Base-by-base conservation (phyloP, 129 eudicot species). In the Centaurea solstitialis region DNA sequence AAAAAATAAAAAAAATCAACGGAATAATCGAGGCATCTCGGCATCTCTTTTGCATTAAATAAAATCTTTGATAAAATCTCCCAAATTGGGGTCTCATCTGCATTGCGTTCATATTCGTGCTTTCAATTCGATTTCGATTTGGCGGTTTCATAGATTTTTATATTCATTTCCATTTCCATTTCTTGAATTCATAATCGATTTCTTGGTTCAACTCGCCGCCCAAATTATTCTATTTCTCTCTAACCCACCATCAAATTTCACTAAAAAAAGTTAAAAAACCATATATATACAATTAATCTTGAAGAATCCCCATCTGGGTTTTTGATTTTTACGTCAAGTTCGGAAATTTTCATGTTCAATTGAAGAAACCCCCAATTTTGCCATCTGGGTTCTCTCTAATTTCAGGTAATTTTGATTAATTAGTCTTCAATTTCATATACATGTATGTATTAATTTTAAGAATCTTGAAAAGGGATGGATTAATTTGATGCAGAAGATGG, bases 1-100 rank as follows among this genome's bases (percentile, higher is more conserved):
- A 26, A 10, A 0, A 23, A 17, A 78, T 10, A 45, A 3, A 74
- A 40, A 70, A 70, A 59, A 30, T 22, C 17, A 45, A 72, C 79
- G 86, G 82, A 71, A 83, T 77, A 77, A 77, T 15, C 82, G 70
- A 77, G 79, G 82, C 68, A 83, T 82, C 78, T 76, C 73, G 78
- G 86, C 81, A 82, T 76, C 69, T 70, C n/a, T 71, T 71, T 59
- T 82, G 13, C 39, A 62, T 18, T 39, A 57, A 76, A 69, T 1
- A 26, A 23, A 1, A 17, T n/a, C 77, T 80, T 80, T 33, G 50
- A 47, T 78, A 45, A 47, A 53, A 12, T 72, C 75, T 70, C 69
- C 76, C 82, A 69, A 33, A 26, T 70, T 59, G 45, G 50, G 61
- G 39, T 6, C 68, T 23, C 73, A 71, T 57, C 53, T 79, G 79